Base-by-base conservation (phyloP, 768 basidiomycete genomes). In the Sarcodon aspratus region DNA sequence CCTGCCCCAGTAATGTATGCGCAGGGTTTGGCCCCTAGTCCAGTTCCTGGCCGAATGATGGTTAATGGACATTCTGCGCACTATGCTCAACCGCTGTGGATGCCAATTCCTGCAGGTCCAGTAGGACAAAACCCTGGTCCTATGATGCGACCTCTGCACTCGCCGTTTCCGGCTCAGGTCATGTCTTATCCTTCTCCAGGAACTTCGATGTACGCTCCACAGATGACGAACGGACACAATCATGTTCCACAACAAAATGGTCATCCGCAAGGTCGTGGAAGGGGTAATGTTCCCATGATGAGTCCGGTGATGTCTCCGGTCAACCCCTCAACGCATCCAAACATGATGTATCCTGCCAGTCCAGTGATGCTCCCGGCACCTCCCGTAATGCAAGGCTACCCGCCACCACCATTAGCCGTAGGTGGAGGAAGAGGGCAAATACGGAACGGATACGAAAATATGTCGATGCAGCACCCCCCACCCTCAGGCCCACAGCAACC, bases 271-370 rank as follows among this genome's bases (percentile, higher is more conserved):
- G 73, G 73, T 17, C 78, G 77, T 50, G 50, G 51, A 33, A 53
- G 48, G 7, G 49, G 48, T 7, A 52, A 50, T 6, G 56, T 84
- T 65, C 63, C 75, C 11, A 65, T 83, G 61, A 75, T 87, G 65
- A 87, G 84, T 59, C 86, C 86, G n/a, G 75, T 74, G n/a, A 71
- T 85, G 67, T 64, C 75, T 33, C 75, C 75, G 60, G 73, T 78
- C 3, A 61, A 59, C 44, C 66, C 68, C 18, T 72, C 70, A 6
- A 65, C 73, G 35, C 86, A 83, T 58, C 85, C 85, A 9, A 78
- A 80, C 13, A 61, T 88, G 61, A 75, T 88, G 69, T 83, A 68
- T 45, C 59, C 69, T 6, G 70, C 69, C 33, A 68, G 70, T 46
- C 44, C 56, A 36, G 50, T 60, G 38, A 69, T 73, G 61, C 63